Base-by-base conservation (phyloP, 495 filamentous ascomycete species). In the Xylaria palmicola region DNA sequence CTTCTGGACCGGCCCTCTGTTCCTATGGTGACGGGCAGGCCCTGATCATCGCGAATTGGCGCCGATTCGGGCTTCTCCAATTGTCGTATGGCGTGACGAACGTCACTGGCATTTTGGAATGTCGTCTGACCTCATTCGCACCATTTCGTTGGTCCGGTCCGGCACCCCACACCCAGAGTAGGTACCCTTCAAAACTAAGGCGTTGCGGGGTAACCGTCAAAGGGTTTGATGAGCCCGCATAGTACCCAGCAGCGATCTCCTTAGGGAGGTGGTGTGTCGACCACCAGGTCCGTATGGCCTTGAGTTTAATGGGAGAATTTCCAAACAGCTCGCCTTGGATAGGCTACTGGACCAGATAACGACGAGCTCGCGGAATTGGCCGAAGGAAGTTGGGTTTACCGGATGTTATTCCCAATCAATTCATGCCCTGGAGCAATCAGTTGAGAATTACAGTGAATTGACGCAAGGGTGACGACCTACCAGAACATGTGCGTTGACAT, bases 191-290 rank as follows among this genome's bases (percentile, higher is more conserved):
- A n/a, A n/a, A n/a, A n/a, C n/a, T n/a, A n/a, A n/a, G n/a, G n/a
- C n/a, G 37, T 52, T 60, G 57, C 48, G 57, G 57, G 57, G 57
- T 60, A 60, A 60, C 27, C 17, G 27, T 43, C 47, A 24, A 49
- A 40, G 34, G 39, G 26, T 36, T n/a, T 37, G 45, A 39, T 44
- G 45, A 51, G 37, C 24, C 19, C n/a, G n/a, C n/a, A n/a, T n/a
- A n/a, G n/a, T n/a, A n/a, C n/a, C n/a, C 10, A 39, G 57, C 17
- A 34, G 17, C 57, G 56, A 60, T 52, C 57, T 50, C 27, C 56
- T 24, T 32, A 29, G n/a, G 13, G 26, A 39, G 9, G 47, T 51
- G 27, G 30, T 47, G 17, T n/a, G 15, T 26, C 19, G 41, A 41
- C 54, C 32, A 57, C 32, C 10, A 17, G 27, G 40, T 15, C 27